Evolutionary conservation across 495 filamentous ascomycete genomes (phyloP), one percentile per base, ranked within the genome.

Genomic region (Glonium stellatum): DNA sequence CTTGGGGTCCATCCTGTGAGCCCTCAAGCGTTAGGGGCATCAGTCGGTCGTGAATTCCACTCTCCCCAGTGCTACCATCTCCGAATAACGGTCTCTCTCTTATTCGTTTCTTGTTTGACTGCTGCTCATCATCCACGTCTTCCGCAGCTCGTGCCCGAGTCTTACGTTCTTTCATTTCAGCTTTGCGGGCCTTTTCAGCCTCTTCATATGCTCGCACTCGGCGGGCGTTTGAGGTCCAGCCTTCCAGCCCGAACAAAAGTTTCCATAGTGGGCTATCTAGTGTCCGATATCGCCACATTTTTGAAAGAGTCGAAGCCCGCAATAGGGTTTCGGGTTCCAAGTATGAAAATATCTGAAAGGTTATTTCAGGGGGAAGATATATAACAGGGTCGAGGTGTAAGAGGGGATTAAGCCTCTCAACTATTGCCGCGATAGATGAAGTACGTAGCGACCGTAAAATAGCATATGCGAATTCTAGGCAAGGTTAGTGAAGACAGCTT

Each of bases 331-430:
- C 69, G 0, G 89, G 84, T 41, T 89, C 85, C 34, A 98, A 82
- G 68, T 89, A 95, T 34, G 86, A 87, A 42, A 97, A 86, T 15
- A 97, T 86, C 66, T 93, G 85, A 55, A 90, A 84, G 52, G 87
- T 92, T 58, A 97, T 83, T 70, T 98, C 93, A 1, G 88, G 82
- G 0, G 93, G 93, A 9, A 98, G 82, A 66, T 88, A 83, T 58
- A 82, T 73, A 34, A 96, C 81, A 48, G 95, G 95, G 73, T 98
- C 90, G 74, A 96, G 89, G 72, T 97, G 90, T 23, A 95, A 84
- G 5, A 89, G 82, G 8, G 86, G 88, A 49, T 85, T 84, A 18
- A 95, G 76, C 44, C 80, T 78, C 44, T 88, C 85, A 23, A 93
- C 89, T 21, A 96, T 82, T n/a, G 83, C 79, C 15, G 86, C 83